These are phyloP conservation scores for Wickerhamomyces pijperi DNA, from an alignment of 805 yeast species.

Conservation along the genomic window DNA sequence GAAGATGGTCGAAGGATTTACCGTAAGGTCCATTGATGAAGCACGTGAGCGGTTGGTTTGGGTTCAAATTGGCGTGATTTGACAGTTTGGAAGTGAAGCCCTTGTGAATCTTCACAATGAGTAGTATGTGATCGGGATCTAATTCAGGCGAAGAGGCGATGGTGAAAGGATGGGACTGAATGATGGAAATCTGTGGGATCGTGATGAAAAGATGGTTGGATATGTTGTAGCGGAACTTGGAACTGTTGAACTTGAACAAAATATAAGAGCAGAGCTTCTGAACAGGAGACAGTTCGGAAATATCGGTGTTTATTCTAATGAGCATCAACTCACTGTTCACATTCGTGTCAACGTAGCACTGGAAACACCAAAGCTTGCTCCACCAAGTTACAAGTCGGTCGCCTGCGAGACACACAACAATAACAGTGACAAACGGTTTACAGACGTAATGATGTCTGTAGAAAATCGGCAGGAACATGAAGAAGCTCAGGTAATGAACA, in stretches of 20 bases:
- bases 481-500: conserved; percentile 9
- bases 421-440: conserved; percentile 13
- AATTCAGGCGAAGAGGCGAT: conserved; percentile 11
- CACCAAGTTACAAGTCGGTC: conserved; percentile 13
- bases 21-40: conserved; percentile 20
- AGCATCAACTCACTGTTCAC: conserved; percentile 5
- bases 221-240: conserved; percentile 10
- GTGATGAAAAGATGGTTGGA: conserved; percentile 16
- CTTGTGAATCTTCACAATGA: conserved; percentile 12
- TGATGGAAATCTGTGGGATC: conserved; percentile 10
- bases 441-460: conserved; percentile 17
- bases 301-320: conserved; percentile 6
- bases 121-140: conserved; percentile 2
- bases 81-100: conserved; percentile 16
- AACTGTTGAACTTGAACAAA: conserved; percentile 4
- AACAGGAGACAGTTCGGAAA: neutral
- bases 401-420: conserved; percentile 6
- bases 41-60: conserved; percentile 7
- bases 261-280: conserved; percentile 1
- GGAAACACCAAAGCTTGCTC: conserved; percentile 9
- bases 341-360: conserved; percentile 3
- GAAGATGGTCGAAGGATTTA: conserved; percentile 9
- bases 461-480: conserved; percentile 16
- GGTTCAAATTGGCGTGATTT: neutral
- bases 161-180: conserved; percentile 20